These are phyloP conservation scores for Kwoniella heveanensis DNA, from an alignment of 768 basidiomycete genomes.

Conservation along the genomic window DNA sequence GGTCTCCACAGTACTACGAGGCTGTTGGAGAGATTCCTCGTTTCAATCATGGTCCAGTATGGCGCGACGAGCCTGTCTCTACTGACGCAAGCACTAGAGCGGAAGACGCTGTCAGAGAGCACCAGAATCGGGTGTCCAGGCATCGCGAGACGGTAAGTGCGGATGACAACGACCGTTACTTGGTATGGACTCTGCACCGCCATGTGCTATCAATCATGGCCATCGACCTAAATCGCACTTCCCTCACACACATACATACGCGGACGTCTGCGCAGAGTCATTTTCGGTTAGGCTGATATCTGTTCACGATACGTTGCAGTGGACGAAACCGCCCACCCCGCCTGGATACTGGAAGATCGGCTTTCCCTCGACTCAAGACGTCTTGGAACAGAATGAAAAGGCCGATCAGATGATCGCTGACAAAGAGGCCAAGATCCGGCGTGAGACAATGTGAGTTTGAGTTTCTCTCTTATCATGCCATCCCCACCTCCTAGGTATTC, in stretches of 20 bases:
- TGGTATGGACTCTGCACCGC: too few relatives aligned
- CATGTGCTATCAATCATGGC: too few relatives aligned
- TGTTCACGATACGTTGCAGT: conserved; percentile 55
- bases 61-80: conserved; percentile 65
- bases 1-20: conserved; percentile 81
- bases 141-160: conserved; percentile 46
- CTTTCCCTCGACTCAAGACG: conserved; percentile 84
- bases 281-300: not conserved
- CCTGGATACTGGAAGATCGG: conserved; percentile 89
- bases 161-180: too few relatives aligned
- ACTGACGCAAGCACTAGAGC: conserved; percentile 25
- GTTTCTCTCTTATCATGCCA: too few relatives aligned
- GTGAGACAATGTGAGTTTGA: conserved; percentile 63
- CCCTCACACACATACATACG: too few relatives aligned
- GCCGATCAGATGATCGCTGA: conserved; percentile 72
- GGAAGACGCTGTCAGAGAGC: conserved; percentile 28
- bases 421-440: conserved; percentile 66
- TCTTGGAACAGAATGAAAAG: conserved; percentile 69
- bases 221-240: too few relatives aligned
- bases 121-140: conserved; percentile 48
- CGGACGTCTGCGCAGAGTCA: too few relatives aligned
- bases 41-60: conserved; percentile 68
- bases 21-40: conserved; percentile 71
- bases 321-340: conserved; percentile 73
- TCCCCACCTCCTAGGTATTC: too few relatives aligned